A percentile compares a stretch with the other conserved stretches of the same genome.
These are phyloP conservation scores for Lepiota venenata DNA, from an alignment of 768 basidiomycete genomes.

Conservation along the genomic window DNA sequence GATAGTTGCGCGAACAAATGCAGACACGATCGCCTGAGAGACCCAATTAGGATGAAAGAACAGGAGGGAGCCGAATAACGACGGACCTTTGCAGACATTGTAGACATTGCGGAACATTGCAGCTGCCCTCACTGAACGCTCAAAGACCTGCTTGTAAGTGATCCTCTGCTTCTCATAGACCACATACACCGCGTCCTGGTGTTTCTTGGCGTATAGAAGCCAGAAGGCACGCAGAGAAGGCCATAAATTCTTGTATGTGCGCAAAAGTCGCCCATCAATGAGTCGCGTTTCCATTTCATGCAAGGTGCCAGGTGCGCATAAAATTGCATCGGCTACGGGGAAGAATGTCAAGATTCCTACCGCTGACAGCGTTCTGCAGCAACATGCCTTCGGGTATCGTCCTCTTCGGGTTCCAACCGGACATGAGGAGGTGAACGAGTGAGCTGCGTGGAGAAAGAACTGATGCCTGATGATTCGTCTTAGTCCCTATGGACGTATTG, in stretches of 20 bases:
- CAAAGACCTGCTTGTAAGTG: slow-evolving; percentile 37
- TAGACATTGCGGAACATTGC: slow-evolving; percentile 35
- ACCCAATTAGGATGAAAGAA: neutral
- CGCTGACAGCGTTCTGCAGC: too few species aligned
- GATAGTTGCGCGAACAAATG: slow-evolving; percentile 46
- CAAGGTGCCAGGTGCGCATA: slow-evolving; percentile 34
- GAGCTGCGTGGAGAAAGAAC: too few species aligned
- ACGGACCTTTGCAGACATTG: slow-evolving; percentile 44
- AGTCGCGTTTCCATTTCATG: slow-evolving; percentile 40
- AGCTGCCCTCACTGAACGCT: slow-evolving; percentile 33
- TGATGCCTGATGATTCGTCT: too few species aligned
- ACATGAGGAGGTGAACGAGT: slow-evolving; percentile 11
- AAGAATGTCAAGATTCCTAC: slow-evolving; percentile 3
- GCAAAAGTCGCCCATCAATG: slow-evolving; percentile 41
- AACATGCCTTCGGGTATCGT: slow-evolving; percentile 25
- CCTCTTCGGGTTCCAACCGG: slow-evolving; percentile 28
- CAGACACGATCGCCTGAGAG: slow-evolving; percentile 36
- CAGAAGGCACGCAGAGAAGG: slow-evolving; percentile 48
- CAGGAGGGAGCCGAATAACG: neutral
- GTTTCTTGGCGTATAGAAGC: slow-evolving; percentile 31
- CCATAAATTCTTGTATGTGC: slow-evolving; percentile 52
- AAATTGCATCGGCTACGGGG: slow-evolving; percentile 30
- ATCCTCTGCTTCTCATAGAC: slow-evolving; percentile 46
- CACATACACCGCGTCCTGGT: slow-evolving; percentile 38
- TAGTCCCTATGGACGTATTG: too few species aligned